Base-by-base conservation (phyloP, 176 grass and related monocot species). In the Saccharum spontaneum region DNA sequence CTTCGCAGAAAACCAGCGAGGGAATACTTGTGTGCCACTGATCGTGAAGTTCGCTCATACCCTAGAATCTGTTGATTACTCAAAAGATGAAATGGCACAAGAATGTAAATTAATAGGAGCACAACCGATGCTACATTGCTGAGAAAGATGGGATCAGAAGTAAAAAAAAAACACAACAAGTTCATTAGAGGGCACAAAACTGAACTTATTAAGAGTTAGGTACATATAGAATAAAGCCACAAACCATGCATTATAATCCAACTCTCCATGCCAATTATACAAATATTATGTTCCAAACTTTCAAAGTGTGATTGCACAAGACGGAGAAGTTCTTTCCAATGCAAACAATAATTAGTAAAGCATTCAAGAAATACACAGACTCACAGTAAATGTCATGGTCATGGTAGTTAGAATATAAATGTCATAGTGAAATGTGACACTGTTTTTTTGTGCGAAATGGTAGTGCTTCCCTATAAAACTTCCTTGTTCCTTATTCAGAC, bases 1-100 rank as follows among this genome's bases (percentile, higher is more conserved):
- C 73, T 80, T 59, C 80, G 68, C 79, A 80, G 84, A 92, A 89
- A 92, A 92, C 83, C 73, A 83, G 74, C 79, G 83, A 83, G 79
- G 74, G 3, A 83, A 76, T 17, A 81, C 26, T 46, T 83, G 83
- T 64, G 83, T 12, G 15, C 86, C 75, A 83, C 23, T 38, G 22
- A 86, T 79, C 12, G 60, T 59, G 83, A 78, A 13, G 83, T 36
- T 40, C 52, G 86, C 65, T 89, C 83, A 76, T 83, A 92, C 46
- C 79, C 86, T 67, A 79, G 22, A 80, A 92, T 83, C 86, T 92
- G 68, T 70, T 57, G 76, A 17, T 18, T 38, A 64, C 18, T 9
- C 40, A n/a, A 43, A 69, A 43, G n/a, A 85, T 77, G 45, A 84
- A 71, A 23, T n/a, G n/a, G 10, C 26, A 67, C 24, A 22, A 66